Conservation (phyloP, 202 grass and related monocot genomes). For the Musa balbisiana region DNA sequence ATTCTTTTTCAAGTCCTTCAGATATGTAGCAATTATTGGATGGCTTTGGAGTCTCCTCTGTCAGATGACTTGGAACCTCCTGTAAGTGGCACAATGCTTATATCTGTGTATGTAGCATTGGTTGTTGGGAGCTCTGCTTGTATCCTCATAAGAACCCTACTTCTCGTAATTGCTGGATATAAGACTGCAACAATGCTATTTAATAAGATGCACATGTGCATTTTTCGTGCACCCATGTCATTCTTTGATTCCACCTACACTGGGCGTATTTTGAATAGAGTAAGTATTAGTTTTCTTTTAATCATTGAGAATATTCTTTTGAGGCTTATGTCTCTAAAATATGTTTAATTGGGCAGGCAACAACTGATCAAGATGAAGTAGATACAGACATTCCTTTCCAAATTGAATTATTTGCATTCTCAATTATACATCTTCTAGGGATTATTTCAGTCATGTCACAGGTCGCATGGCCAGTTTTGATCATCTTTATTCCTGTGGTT, state of each 20-base stretch:
- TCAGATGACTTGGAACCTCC: slow-evolving; percentile 14
- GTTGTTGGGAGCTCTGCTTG: slow-evolving; percentile 31
- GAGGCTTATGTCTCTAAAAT: neutral
- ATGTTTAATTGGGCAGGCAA: neutral
- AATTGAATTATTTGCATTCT: neutral
- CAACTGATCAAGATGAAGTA: slow-evolving; percentile 6
- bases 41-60: slow-evolving; percentile 38
- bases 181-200: slow-evolving; percentile 55
- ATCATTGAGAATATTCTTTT: neutral
- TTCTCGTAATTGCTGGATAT: slow-evolving; percentile 44
- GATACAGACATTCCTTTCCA: slow-evolving; percentile 1
- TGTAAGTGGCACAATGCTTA: slow-evolving; percentile 39
- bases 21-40: slow-evolving; percentile 54
- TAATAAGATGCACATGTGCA: slow-evolving; percentile 51
- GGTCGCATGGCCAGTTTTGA: slow-evolving; percentile 83
- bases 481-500: slow-evolving; percentile 64
- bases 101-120: slow-evolving; percentile 49
- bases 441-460: slow-evolving; percentile 83
- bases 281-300: slow-evolving; percentile 16
- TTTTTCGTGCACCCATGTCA: slow-evolving; percentile 60
- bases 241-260: slow-evolving; percentile 72
- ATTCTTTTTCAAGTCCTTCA: slow-evolving; percentile 37
- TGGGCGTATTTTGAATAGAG: slow-evolving; percentile 62
- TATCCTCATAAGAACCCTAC: slow-evolving; percentile 35
- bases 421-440: slow-evolving; percentile 35